Base-by-base conservation (phyloP, 2,329 filamentous ascomycete species). In the Hymenoscyphus fructigenus region DNA sequence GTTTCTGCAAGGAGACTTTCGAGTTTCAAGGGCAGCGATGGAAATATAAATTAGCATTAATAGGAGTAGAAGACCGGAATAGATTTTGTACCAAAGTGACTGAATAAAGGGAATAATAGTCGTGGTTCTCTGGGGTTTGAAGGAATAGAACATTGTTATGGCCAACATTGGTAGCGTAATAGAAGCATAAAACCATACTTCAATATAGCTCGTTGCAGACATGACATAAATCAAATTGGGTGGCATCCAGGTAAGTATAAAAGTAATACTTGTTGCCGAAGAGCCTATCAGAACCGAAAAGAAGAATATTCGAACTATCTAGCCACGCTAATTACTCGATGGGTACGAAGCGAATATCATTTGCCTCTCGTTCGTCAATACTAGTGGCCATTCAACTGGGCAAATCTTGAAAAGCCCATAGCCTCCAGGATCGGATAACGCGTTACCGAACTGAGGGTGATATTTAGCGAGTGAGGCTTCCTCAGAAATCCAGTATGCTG, bases 51-150 rank as follows among this genome's bases (percentile, higher is more conserved):
- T 20, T 3, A 68, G 4, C 1, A 57, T 66, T 28, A 67, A 38
- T 0, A 53, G 44, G 34, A 71, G 36, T 4, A 73, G 29, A 9
- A 69, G 23, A 3, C 56, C 23, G 5, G 68, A 72, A 36, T 76
- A 74, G 9, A 62, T 55, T 57, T 71, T 70, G 50, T 75, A 75
- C 73, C 71, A 75, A 2, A 55, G n/a, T 0, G 61, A 29, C 5
- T 60, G 47, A 15, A 72, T 66, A 61, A 72, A 76, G 2, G 73
- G 74, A 10, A 76, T 69, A 10, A 73, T 44, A 0, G 72, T 73
- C 2, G 70, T 70, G 1, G 58, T 47, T 60, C 68, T 1, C 63
- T 62, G 3, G 38, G 38, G 7, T 65, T 69, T 14, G 2, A 62
- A 36, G 55, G 73, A 68, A 57, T 73, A 75, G 44, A 65, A 70